A percentile compares a stretch with the other conserved stretches of the same genome.
Evolutionary conservation across 1,284 basidiomycete species (phyloP).

Genomic region (Sanghuangporus weigelae): DNA sequence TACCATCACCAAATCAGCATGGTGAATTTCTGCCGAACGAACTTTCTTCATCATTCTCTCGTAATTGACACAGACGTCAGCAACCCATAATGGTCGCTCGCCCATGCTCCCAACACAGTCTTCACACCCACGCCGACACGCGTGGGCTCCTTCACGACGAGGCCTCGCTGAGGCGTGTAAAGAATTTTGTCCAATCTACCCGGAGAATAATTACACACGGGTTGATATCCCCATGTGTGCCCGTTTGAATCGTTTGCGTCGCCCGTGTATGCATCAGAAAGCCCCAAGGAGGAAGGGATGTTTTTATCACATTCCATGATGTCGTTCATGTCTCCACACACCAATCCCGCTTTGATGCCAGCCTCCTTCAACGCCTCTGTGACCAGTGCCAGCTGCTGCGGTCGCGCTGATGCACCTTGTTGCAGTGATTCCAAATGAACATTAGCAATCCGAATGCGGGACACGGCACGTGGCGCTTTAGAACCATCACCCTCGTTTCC

Average conservation of each 20-base stretch:
- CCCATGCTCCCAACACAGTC: conserved; percentile 39
- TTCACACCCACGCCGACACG: conserved; percentile 51
- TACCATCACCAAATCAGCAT: not conserved
- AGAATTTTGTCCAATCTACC: conserved; percentile 62
- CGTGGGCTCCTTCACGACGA: conserved; percentile 40
- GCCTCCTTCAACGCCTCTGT: conserved; percentile 40
- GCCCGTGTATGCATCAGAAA: conserved; percentile 48
- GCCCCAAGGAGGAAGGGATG: conserved; percentile 38
- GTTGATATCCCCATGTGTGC: conserved; percentile 66
- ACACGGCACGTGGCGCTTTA: conserved; percentile 28
- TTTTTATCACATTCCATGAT: conserved; percentile 41
- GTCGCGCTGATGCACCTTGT: conserved; percentile 37
- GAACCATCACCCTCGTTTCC: not conserved
- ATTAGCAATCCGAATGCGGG: conserved; percentile 60
- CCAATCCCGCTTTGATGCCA: conserved; percentile 48
- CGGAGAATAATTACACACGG: conserved; percentile 37
- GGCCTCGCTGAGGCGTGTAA: conserved; percentile 32
- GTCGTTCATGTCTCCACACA: conserved; percentile 68
- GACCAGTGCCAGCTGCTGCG: conserved; percentile 48
- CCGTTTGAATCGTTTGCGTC: conserved; percentile 35
- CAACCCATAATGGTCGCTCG: conserved; percentile 64
- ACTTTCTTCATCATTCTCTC: conserved; percentile 4
- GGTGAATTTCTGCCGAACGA: not conserved
- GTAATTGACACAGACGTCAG: conserved; percentile 38
- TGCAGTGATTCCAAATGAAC: conserved; percentile 64